These are phyloP conservation scores for Monoraphidium neglectum DNA, from an alignment of 139 green algal genomes.

Conservation along the genomic window DNA sequence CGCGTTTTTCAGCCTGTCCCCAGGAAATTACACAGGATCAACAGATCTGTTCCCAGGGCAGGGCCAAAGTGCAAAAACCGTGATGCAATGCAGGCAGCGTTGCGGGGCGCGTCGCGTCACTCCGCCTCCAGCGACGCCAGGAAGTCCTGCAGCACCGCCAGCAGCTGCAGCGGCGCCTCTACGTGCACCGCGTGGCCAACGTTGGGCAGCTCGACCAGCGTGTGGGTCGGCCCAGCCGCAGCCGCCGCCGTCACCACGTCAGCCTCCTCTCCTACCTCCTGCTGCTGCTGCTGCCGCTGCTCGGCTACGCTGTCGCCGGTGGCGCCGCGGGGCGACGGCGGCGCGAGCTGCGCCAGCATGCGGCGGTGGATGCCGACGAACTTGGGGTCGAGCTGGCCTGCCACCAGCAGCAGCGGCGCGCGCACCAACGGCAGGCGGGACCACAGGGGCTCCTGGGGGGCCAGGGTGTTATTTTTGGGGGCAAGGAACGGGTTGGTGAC, in stretches of 20 bases:
- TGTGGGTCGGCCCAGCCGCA: not conserved
- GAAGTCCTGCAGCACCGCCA: constrained; percentile 36
- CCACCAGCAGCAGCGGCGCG: constrained; percentile 59
- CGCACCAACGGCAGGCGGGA: constrained; percentile 11
- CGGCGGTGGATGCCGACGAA: constrained; percentile 60
- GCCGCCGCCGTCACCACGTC: not conserved
- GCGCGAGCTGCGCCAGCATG: constrained; percentile 23
- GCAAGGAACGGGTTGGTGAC: too few relatives aligned
- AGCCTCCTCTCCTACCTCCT: not conserved
- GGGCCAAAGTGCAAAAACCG: too few relatives aligned
- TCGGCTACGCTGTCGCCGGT: not conserved
- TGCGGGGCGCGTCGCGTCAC: too few relatives aligned
- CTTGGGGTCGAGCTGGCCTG: constrained; percentile 64
- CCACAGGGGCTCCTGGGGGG: constrained; percentile 46
- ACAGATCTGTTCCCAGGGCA: too few relatives aligned
- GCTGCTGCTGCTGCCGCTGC: constrained; percentile 9
- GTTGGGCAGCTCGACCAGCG: constrained; percentile 33
- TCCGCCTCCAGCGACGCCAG: not conserved
- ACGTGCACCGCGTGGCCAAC: constrained; percentile 69
- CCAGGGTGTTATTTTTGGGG: not conserved
- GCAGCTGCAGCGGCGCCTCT: constrained; percentile 57
- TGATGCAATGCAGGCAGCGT: too few relatives aligned
- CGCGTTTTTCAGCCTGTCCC: too few relatives aligned
- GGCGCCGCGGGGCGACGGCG: not conserved
- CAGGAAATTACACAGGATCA: too few relatives aligned